Evolutionary conservation across 2,329 filamentous ascomycete species (phyloP).

Genomic region (Peltaster fructicola): DNA sequence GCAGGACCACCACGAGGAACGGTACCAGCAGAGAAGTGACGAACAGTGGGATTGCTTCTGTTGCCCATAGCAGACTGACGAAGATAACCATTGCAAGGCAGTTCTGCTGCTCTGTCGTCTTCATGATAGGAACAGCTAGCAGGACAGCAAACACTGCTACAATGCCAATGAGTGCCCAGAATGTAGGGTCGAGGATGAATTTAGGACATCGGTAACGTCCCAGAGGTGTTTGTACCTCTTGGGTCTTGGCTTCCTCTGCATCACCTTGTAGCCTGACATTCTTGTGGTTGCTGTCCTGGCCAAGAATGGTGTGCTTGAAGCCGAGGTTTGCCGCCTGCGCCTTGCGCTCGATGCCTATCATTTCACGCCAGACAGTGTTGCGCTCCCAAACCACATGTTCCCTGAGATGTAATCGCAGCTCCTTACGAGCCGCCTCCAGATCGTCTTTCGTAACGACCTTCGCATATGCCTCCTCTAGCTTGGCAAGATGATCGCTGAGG

Average conservation of each 20-base stretch:
- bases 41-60: conserved; percentile 92
- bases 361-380: conserved; percentile 96
- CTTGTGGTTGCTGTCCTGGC: conserved; percentile 49
- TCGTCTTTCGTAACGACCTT: conserved; percentile 71
- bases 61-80: conserved; percentile 89
- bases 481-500: conserved; percentile 53
- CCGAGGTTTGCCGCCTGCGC: conserved; percentile 88
- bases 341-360: conserved; percentile 94
- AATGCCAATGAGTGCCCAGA: conserved; percentile 57
- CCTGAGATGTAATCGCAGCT: conserved; percentile 73
- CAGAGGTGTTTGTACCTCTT: conserved; percentile 60
- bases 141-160: conserved; percentile 57
- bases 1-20: conserved; percentile 74
- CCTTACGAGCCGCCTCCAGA: conserved; percentile 55
- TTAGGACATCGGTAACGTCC: conserved; percentile 57
- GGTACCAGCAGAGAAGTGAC: conserved; percentile 89
- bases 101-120: conserved; percentile 80
- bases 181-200: conserved; percentile 71
- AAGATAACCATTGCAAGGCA: conserved; percentile 87
- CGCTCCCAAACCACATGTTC: conserved; percentile 98
- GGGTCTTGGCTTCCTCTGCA: conserved; percentile 47
- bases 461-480: conserved; percentile 66
- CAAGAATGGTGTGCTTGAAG: conserved; percentile 57
- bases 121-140: conserved; percentile 64
- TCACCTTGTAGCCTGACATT: conserved; percentile 70